Conservation (phyloP, 2,329 filamentous ascomycete species). For the Clarireedia paspali region DNA sequence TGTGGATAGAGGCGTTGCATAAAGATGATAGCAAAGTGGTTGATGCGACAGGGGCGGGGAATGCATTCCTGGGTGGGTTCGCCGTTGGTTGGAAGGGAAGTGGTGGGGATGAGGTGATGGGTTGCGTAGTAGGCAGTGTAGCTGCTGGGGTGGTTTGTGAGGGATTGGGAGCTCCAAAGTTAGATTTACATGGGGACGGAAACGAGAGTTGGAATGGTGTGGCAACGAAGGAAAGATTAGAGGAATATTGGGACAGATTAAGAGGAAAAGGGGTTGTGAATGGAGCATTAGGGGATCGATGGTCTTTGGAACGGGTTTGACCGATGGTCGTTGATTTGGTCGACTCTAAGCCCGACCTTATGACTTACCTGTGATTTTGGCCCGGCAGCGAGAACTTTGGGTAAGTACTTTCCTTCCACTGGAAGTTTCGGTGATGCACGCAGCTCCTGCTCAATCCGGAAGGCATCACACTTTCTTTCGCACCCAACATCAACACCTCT, state of each 20-base stretch:
- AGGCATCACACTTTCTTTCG: too few species aligned
- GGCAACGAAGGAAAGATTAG: background rate
- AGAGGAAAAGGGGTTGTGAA: background rate
- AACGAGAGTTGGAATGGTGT: slow-evolving; percentile 1
- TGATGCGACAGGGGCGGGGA: background rate
- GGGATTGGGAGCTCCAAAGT: background rate
- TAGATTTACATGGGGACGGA: background rate
- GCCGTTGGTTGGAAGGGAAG: background rate
- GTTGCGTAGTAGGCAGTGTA: background rate
- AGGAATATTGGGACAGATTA: background rate
- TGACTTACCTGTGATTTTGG: too few species aligned
- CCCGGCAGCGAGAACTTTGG: too few species aligned
- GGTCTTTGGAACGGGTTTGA: too few species aligned
- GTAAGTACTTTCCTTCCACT: too few species aligned
- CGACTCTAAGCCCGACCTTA: too few species aligned
- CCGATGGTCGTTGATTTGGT: too few species aligned
- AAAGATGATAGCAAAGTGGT: background rate
- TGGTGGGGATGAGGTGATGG: background rate
- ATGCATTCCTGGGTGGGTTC: slow-evolving; percentile 1
- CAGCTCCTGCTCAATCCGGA: too few species aligned
- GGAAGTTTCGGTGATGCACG: too few species aligned
- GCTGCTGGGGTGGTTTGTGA: background rate
- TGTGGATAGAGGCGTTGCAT: background rate
- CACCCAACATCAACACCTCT: too few species aligned
- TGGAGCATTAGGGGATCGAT: background rate